Conservation (phyloP, 208 protist genomes). For the Trypanosoma conorhini region DNA sequence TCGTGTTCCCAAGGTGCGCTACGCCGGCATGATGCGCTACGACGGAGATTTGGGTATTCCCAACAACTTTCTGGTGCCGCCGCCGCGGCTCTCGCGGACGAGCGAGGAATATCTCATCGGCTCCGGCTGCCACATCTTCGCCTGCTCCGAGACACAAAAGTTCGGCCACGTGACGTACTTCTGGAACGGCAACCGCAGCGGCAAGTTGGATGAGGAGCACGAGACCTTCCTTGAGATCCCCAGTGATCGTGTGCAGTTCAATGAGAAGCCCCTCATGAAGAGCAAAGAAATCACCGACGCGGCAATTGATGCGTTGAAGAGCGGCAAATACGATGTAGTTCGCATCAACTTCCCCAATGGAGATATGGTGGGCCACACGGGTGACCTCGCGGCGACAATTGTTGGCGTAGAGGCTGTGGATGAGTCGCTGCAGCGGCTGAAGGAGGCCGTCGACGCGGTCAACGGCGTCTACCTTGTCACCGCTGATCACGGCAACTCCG, state of each 20-base stretch:
- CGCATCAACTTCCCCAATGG: constrained; percentile 96
- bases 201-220: constrained; percentile 84
- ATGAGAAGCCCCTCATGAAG: constrained; percentile 95
- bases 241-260: constrained; percentile 93
- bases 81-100: constrained; percentile 86
- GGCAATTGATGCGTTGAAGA: constrained; percentile 90
- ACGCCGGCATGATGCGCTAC: constrained; percentile 96
- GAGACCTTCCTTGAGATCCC: constrained; percentile 93
- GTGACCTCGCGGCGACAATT: constrained; percentile 87
- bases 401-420: constrained; percentile 85
- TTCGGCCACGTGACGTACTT: constrained; percentile 98
- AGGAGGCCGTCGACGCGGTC: constrained; percentile 80
- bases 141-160: constrained; percentile 96
- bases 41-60: constrained; percentile 95
- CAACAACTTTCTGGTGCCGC: constrained; percentile 93
- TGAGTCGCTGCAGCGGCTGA: constrained; percentile 74
- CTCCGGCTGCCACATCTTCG: constrained; percentile 87
- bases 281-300: constrained; percentile 90
- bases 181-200: constrained; percentile 96
- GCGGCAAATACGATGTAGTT: constrained; percentile 90
- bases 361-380: constrained; percentile 97
- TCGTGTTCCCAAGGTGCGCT: constrained; percentile 90
- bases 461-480: constrained; percentile 92
- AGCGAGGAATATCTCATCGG: constrained; percentile 91
- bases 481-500: constrained; percentile 96